These are phyloP conservation scores for Fusarium newnesense DNA, from an alignment of 2,329 filamentous ascomycete species.

Conservation along the genomic window DNA sequence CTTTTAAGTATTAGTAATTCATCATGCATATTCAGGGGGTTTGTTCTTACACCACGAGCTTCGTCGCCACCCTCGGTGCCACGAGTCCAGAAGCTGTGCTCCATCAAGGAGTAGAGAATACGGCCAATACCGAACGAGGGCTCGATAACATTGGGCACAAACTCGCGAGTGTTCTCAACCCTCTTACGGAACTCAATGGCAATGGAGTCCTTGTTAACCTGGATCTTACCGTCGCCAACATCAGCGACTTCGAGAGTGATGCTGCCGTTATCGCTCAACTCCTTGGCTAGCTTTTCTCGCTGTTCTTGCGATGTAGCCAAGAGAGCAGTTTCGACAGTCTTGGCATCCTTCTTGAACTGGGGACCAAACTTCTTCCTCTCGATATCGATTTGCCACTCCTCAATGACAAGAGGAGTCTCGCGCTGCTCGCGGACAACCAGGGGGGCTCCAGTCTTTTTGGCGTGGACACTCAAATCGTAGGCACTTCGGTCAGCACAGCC, in stretches of 20 bases:
- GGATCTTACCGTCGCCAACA: conserved; percentile 76
- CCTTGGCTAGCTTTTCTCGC: conserved; percentile 80
- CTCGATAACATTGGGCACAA: conserved; percentile 95
- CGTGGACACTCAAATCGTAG: conserved; percentile 92
- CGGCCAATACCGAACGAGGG: conserved; percentile 97
- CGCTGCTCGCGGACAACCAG: conserved; percentile 86
- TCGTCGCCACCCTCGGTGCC: conserved; percentile 70
- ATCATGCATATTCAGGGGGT: neutral
- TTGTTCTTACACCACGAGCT: conserved; percentile 84
- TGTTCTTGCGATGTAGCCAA: conserved; percentile 81
- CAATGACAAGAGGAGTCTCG: conserved; percentile 79
- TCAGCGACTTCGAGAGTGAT: conserved; percentile 79
- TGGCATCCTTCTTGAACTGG: conserved; percentile 93
- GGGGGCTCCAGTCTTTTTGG: conserved; percentile 89
- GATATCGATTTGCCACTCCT: conserved; percentile 88
- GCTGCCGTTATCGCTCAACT: conserved; percentile 78
- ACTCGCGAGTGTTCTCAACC: conserved; percentile 86
- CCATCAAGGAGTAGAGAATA: conserved; percentile 91
- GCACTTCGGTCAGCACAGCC: conserved; percentile 96
- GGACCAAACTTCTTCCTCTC: conserved; percentile 98
- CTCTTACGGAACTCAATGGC: conserved; percentile 85
- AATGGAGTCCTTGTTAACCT: conserved; percentile 82
- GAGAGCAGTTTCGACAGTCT: conserved; percentile 83
- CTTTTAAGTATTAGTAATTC: conserved; percentile 47
- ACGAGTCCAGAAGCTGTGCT: conserved; percentile 96